Conservation (phyloP, 2,329 filamentous ascomycete species). For the Fusarium transvaalense region DNA sequence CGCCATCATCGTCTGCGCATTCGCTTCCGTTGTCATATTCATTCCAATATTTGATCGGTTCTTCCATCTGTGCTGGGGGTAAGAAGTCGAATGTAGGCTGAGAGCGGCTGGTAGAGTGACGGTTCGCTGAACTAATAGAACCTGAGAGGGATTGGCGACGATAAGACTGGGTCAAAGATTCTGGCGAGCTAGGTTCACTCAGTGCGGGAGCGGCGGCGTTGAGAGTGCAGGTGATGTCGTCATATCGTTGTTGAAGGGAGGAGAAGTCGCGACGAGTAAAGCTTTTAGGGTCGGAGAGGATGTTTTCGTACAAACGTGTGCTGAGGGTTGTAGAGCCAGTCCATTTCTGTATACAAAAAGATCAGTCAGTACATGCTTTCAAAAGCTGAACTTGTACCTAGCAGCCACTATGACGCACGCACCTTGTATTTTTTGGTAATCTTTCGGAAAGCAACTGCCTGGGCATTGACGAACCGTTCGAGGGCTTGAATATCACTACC, state of each 20-base stretch:
- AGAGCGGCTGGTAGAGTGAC: constrained; percentile 41
- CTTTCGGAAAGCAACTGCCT: constrained; percentile 82
- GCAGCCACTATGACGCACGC: background rate
- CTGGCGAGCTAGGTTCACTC: constrained; percentile 57
- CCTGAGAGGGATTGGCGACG: constrained; percentile 24
- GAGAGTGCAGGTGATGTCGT: constrained; percentile 62
- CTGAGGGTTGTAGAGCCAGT: constrained; percentile 77
- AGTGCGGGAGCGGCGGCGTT: constrained; percentile 59
- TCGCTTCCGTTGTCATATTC: constrained; percentile 89
- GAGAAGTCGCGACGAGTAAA: constrained; percentile 77
- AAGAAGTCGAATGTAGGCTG: constrained; percentile 51
- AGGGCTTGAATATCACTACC: constrained; percentile 79
- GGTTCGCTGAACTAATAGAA: constrained; percentile 15
- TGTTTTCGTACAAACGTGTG: constrained; percentile 73
- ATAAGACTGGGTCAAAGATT: constrained; percentile 40
- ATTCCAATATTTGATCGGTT: constrained; percentile 77
- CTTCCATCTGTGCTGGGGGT: constrained; percentile 47
- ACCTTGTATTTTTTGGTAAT: constrained; percentile 85
- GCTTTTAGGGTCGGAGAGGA: constrained; percentile 75
- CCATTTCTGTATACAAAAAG: constrained; percentile 73
- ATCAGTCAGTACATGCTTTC: background rate
- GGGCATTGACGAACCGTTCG: constrained; percentile 78
- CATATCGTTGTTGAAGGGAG: constrained; percentile 63
- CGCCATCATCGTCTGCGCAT: constrained; percentile 64
- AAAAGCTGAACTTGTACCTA: background rate